Percentiles rank a stretch among this genome's conserved stretches.
Conservation (phyloP, 495 filamentous ascomycete species). For the Annulohypoxylon nitens region DNA sequence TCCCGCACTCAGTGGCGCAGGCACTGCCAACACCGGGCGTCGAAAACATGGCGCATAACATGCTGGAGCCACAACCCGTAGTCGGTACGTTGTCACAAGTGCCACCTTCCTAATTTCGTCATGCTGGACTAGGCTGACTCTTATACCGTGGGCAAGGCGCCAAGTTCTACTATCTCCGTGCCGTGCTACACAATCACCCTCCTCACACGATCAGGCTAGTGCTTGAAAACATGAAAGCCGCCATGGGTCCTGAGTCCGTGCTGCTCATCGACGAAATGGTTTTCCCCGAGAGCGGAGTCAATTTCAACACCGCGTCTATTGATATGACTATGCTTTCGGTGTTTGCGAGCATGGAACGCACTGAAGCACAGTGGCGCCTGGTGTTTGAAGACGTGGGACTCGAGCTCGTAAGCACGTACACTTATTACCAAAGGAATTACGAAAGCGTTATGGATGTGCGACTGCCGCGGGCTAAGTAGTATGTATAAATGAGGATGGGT, state of each 20-base stretch:
- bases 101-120: not conserved
- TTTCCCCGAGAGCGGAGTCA: not conserved
- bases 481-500: too few relatives aligned
- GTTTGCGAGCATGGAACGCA: not conserved
- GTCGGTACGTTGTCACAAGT: not conserved
- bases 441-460: constrained; percentile 1
- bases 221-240: not conserved
- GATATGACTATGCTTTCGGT: not conserved
- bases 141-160: not conserved
- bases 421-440: not conserved
- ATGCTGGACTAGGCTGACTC: not conserved
- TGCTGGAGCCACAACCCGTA: not conserved
- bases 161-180: not conserved
- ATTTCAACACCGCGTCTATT: not conserved
- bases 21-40: constrained; percentile 55
- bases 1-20: constrained; percentile 15
- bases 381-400: not conserved
- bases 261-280: not conserved
- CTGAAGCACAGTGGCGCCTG: not conserved
- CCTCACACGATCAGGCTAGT: not conserved
- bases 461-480: not conserved
- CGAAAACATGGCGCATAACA: not conserved
- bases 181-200: not conserved
- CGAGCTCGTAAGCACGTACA: not conserved
- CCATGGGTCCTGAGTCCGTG: not conserved